Base-by-base conservation (phyloP, 108 stramenopile species). In the Pseudonitzschia delicatissima region DNA sequence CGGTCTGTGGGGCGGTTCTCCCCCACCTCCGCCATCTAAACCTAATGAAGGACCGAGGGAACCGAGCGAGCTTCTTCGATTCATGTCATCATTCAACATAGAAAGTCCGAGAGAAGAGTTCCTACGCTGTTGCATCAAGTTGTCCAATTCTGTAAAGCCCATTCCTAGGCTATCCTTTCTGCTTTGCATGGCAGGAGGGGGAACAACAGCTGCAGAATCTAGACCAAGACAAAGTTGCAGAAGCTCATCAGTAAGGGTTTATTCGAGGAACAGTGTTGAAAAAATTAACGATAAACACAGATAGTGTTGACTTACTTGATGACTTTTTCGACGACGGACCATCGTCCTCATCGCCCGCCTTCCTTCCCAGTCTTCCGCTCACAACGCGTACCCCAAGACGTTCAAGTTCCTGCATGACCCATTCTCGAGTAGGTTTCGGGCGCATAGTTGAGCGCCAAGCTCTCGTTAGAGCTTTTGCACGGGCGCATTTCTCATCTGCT, bases 401-500 rank as follows among this genome's bases (percentile, higher is more conserved):
- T 64, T 94, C 93, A 6, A 94, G 75, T 66, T 94, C 93, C 51
- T 83, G 45, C 90, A 94, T 94, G 39, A 94, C 93, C 93, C 93
- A 94, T 45, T 94, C 93, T 18, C 93, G 65, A 8, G 75, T 87
- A 18, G 93, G 93, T 68, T 94, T 94, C 29, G 93, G 93, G 2
- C 93, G 81, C 90, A 94, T 94, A n/a, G 90, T 94, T 17, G 82
- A 83, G 21, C 93, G 72, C 93, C 93, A 94, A 39, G 90, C 90
- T 20, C 93, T 77, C 7, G 93, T 94, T 33, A 94, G 51, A 13
- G 90, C 90, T 67, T 94, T 94, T 55, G 93, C 93, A 21, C 88
- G 75, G 39, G 90, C 90, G 62, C 93, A 94, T 82, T 94, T 94
- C 59, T 94, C 93, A 52, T 94, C 93, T 15, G 93, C 93, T 79